Conservation (phyloP, 345 rosid genomes). For the Cardamine resedifolia region DNA sequence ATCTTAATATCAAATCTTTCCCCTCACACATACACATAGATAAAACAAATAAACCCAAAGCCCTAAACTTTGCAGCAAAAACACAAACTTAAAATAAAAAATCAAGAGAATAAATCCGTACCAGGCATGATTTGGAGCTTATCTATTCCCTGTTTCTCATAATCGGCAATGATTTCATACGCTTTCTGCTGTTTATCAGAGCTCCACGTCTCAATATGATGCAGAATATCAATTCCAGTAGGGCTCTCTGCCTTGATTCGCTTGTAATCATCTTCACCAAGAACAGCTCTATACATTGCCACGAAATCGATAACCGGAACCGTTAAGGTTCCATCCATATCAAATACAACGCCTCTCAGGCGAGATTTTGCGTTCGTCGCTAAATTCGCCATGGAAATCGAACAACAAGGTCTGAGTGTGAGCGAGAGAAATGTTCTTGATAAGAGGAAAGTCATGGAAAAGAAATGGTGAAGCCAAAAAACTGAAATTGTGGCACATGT, state of each 20-base stretch:
- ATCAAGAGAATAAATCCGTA: conserved; percentile 25
- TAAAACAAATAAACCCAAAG: background rate
- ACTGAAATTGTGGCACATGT: background rate
- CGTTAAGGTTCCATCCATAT: conserved; percentile 91
- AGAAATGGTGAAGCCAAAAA: background rate
- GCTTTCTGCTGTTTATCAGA: conserved; percentile 63
- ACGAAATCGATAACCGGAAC: conserved; percentile 91
- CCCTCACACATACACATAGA: background rate
- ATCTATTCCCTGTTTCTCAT: conserved; percentile 74
- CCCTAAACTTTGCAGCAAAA: background rate
- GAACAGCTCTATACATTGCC: conserved; percentile 82
- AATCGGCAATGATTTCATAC: conserved; percentile 60
- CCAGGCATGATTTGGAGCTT: conserved; percentile 95
- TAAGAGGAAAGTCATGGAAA: conserved; percentile 33
- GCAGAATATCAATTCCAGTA: conserved; percentile 78
- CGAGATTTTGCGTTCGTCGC: conserved; percentile 43
- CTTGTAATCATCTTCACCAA: conserved; percentile 72
- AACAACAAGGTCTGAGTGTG: conserved; percentile 30
- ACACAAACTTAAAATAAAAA: background rate
- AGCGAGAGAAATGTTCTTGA: conserved; percentile 32
- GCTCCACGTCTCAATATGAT: conserved; percentile 70
- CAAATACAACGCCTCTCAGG: conserved; percentile 66
- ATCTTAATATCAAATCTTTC: background rate
- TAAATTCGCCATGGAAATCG: conserved; percentile 29
- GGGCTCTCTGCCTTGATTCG: conserved; percentile 69